Evolutionary conservation across 2,329 filamentous ascomycete species (phyloP).

Genomic region (Monilinia polystroma): DNA sequence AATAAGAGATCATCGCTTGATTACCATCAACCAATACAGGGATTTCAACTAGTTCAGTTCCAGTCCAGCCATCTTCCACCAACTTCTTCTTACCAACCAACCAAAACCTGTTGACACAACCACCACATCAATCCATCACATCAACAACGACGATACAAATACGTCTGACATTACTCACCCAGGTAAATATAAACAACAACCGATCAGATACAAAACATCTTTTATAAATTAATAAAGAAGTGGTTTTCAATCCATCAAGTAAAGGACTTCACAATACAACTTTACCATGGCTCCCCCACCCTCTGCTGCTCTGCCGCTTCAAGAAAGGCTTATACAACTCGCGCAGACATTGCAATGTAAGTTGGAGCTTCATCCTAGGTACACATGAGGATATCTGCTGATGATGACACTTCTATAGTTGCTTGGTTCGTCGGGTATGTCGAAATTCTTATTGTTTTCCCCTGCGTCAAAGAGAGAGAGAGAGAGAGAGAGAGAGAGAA

Average conservation of each 20-base stretch:
- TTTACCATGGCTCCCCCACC: slow-evolving; percentile 40
- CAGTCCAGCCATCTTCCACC: slow-evolving; percentile 17
- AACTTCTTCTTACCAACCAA: slow-evolving; percentile 16
- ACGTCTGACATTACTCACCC: neutral
- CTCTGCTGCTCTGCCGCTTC: slow-evolving; percentile 38
- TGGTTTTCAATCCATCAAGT: neutral
- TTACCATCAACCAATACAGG: neutral
- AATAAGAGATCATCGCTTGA: no score
- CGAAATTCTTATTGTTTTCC: slow-evolving; percentile 26
- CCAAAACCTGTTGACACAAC: neutral
- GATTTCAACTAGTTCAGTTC: slow-evolving; percentile 1
- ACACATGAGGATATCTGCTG: slow-evolving; percentile 25
- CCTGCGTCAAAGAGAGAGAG: slow-evolving; percentile 8
- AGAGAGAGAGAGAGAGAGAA: neutral
- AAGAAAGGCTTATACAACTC: slow-evolving; percentile 66
- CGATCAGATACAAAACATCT: neutral
- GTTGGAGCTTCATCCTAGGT: slow-evolving; percentile 42
- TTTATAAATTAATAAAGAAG: neutral
- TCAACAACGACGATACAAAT: neutral
- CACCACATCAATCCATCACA: neutral
- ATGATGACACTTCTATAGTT: slow-evolving; percentile 49
- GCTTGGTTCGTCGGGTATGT: slow-evolving; percentile 82
- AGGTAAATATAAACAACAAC: neutral
- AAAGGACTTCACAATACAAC: neutral
- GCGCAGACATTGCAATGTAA: slow-evolving; percentile 91